phyloP scores from a whole-genome alignment of 805 yeast species.

The Cyberlindnera saturnus region DNA sequence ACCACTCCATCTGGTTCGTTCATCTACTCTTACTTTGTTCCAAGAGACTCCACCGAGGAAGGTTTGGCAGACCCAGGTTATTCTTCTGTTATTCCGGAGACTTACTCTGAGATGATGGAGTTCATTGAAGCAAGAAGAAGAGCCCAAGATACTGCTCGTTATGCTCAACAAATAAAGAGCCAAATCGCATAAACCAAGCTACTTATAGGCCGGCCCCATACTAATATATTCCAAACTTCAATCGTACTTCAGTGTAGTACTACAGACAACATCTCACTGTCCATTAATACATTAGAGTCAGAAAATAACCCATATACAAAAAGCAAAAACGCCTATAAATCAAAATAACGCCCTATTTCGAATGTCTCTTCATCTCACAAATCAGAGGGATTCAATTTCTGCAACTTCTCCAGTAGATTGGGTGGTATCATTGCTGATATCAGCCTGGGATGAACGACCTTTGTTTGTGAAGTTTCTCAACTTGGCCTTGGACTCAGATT shows the following conservation, averaged over 20 bases:
- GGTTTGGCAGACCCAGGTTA: conserved; percentile 43
- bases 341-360: background rate
- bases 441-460: conserved; percentile 25
- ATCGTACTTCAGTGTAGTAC: background rate
- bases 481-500: conserved; percentile 25
- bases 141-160: conserved; percentile 74
- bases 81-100: conserved; percentile 75
- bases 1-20: conserved; percentile 78
- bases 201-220: too few relatives aligned
- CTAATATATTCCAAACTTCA: too few relatives aligned
- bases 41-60: conserved; percentile 40
- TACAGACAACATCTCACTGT: background rate
- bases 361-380: background rate
- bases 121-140: conserved; percentile 88
- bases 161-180: conserved; percentile 41
- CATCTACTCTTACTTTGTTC: conserved; percentile 84
- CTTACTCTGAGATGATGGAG: conserved; percentile 89
- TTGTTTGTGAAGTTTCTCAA: conserved; percentile 30
- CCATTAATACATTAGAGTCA: background rate
- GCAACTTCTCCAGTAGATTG: conserved; percentile 22
- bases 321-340: background rate
- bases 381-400: conserved; percentile 24
- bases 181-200: background rate
- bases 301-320: background rate
- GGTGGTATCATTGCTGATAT: conserved; percentile 26